phyloP scores from a whole-genome alignment of 1,139 yeast species.

The Nakaseomyces uthaithaninus region DNA sequence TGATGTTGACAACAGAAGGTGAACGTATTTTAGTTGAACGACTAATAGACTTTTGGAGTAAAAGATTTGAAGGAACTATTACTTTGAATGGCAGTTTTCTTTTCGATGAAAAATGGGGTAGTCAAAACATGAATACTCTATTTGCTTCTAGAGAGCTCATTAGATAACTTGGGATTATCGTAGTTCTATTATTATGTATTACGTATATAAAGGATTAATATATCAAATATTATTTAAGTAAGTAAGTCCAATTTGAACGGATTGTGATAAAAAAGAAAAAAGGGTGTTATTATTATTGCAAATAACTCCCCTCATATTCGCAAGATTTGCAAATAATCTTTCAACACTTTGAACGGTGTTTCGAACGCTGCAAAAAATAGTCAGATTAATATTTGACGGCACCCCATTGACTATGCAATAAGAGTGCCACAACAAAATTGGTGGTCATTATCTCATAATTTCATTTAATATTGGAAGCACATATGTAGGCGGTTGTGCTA shows the following conservation, averaged over 20 bases:
- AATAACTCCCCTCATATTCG: too few relatives aligned
- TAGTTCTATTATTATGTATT: constrained; percentile 6
- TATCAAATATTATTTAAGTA: neutral
- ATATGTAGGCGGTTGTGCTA: too few relatives aligned
- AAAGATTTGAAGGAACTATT: constrained; percentile 22
- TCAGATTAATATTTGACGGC: too few relatives aligned
- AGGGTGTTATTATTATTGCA: neutral
- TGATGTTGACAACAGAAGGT: constrained; percentile 20
- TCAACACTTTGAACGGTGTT: too few relatives aligned
- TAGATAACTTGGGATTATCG: constrained; percentile 12
- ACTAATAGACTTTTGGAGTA: constrained; percentile 25
- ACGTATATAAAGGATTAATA: neutral
- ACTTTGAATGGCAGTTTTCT: constrained; percentile 12
- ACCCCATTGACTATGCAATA: too few relatives aligned
- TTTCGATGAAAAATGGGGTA: constrained; percentile 31
- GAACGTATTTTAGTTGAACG: constrained; percentile 22
- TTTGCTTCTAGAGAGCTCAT: constrained; percentile 19
- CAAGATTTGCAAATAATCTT: too few relatives aligned
- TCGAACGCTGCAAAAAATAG: too few relatives aligned
- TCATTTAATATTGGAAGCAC: too few relatives aligned
- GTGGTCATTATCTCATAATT: constrained; percentile 2
- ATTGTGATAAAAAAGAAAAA: neutral
- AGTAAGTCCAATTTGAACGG: neutral
- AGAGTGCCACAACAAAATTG: too few relatives aligned
- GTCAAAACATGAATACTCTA: constrained; percentile 17